A percentile compares a stretch with the other conserved stretches of the same genome.
phyloP scores from a whole-genome alignment of 192 early-diverging fungal species.

The Entomortierella parvispora region DNA sequence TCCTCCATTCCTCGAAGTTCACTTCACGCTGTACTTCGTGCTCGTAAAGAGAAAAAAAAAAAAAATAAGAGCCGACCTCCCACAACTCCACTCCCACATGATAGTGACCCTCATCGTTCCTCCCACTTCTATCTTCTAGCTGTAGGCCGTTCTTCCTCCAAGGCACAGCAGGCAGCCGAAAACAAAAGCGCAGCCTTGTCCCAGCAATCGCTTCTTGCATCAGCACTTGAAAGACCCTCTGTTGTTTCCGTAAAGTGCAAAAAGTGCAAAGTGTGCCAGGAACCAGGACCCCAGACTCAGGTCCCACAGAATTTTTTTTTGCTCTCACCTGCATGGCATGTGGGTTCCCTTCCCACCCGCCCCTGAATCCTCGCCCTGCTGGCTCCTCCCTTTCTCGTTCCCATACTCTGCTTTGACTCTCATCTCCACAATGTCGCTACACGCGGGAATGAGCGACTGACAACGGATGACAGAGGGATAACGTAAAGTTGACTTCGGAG shows the following conservation, averaged over 20 bases:
- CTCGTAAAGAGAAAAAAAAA: not conserved
- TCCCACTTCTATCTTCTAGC: too few relatives aligned
- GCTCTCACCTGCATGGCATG: too few relatives aligned
- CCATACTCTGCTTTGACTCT: slow-evolving; percentile 5
- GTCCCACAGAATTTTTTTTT: too few relatives aligned
- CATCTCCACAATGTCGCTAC: slow-evolving; percentile 4
- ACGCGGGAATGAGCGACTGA: not conserved
- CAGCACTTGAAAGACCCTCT: too few relatives aligned
- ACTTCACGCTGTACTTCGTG: not conserved
- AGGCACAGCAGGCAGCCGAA: too few relatives aligned
- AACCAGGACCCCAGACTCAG: too few relatives aligned
- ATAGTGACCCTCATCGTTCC: too few relatives aligned
- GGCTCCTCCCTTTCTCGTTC: slow-evolving; percentile 3
- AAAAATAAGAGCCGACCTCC: slow-evolving; percentile 1
- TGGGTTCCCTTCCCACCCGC: not conserved
- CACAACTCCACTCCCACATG: not conserved
- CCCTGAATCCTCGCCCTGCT: not conserved
- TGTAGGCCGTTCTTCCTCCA: too few relatives aligned
- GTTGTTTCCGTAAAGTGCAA: too few relatives aligned
- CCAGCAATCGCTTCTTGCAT: too few relatives aligned
- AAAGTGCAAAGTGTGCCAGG: too few relatives aligned
- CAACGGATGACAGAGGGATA: not conserved
- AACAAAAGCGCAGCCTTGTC: too few relatives aligned
- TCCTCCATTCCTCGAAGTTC: not conserved
- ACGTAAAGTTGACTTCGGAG: not conserved